Base-by-base conservation (phyloP, 108 stramenopile genomes). In the Skeletonema tropicum region DNA sequence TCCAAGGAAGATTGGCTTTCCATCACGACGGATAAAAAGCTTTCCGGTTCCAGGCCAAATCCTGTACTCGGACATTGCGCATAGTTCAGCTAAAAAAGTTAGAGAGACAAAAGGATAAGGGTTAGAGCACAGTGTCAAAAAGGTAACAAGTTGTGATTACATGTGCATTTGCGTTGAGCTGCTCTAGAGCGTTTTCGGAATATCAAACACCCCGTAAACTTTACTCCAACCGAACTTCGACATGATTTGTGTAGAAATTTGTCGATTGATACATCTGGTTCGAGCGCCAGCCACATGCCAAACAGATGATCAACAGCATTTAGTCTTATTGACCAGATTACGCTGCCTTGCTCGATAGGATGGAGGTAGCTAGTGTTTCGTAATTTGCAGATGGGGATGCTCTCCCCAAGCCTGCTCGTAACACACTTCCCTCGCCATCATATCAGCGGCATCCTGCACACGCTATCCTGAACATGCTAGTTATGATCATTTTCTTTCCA, bases 21-120 rank as follows among this genome's bases (percentile, higher is more conserved):
- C 98, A 74, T 99, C 99, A 76, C 97, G 93, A 84, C 98, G 96
- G 76, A 99, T 92, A 89, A 99, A 97, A 32, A 97, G 96, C 73
- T 93, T 94, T 70, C 99, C 99, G 83, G 97, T 98, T 82, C 99
- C 99, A 67, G 99, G 99, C 87, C 97, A 99, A 86, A 99, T 99
- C 65, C 97, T 84, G 95, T 92, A 97, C 92, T 99, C 98, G 65
- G 94, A 97, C 86, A 99, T 97, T 71, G 98, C 97, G 85, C 99
- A 99, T 48, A 97, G 86, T 78, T 99, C 98, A 66, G 96, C 91
- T 93, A 78, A 13, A 57, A 77, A 48, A 3, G 19, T 23, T 75
- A 12, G 55, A 15, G 65, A 15, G 57, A 46, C 36, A 69, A 42
- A 73, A 58, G 2, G 35, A 8, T 21, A 52, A 49, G 32, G 23